Percentiles rank a stretch among this genome's conserved stretches.
phyloP scores from a whole-genome alignment of 139 green algal genomes.

The Gonium pectorale region DNA sequence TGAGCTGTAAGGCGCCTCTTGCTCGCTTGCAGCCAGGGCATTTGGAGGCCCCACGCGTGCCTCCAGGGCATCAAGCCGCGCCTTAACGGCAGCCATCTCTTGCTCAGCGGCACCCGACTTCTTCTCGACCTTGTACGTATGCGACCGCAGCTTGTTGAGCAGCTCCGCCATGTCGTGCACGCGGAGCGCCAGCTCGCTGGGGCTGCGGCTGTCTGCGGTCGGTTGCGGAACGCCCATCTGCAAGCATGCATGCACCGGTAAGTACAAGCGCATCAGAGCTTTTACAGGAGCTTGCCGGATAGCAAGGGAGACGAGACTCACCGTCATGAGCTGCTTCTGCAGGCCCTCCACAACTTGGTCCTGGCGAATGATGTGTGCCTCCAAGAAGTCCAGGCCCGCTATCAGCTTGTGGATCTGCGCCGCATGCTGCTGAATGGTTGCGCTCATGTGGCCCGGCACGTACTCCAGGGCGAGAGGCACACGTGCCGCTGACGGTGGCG shows the following conservation, averaged over 20 bases:
- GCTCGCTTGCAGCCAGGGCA: too few relatives aligned
- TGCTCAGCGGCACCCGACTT: constrained; percentile 14
- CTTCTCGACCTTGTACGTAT: constrained; percentile 60
- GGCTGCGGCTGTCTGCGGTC: constrained; percentile 1
- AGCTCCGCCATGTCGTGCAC: constrained; percentile 54
- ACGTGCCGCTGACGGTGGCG: background rate
- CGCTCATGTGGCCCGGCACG: background rate
- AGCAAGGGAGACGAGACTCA: too few relatives aligned
- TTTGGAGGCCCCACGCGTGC: too few relatives aligned
- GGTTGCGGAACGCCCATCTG: too few relatives aligned
- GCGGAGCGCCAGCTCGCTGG: constrained; percentile 47
- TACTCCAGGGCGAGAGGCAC: constrained; percentile 20
- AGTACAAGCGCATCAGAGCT: too few relatives aligned
- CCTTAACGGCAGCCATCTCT: too few relatives aligned
- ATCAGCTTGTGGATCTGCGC: constrained; percentile 61
- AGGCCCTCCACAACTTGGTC: constrained; percentile 52
- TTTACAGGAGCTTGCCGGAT: too few relatives aligned
- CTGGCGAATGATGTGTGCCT: constrained; percentile 57
- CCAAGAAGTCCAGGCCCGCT: constrained; percentile 58
- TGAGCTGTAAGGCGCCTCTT: too few relatives aligned
- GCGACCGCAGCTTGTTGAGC: constrained; percentile 50
- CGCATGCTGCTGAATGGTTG: constrained; percentile 52
- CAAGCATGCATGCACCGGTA: too few relatives aligned
- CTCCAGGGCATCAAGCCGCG: too few relatives aligned
- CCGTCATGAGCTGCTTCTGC: constrained; percentile 51